Base-by-base conservation (phyloP, 2,329 filamentous ascomycete genomes). In the Beauveria brongniartii region DNA sequence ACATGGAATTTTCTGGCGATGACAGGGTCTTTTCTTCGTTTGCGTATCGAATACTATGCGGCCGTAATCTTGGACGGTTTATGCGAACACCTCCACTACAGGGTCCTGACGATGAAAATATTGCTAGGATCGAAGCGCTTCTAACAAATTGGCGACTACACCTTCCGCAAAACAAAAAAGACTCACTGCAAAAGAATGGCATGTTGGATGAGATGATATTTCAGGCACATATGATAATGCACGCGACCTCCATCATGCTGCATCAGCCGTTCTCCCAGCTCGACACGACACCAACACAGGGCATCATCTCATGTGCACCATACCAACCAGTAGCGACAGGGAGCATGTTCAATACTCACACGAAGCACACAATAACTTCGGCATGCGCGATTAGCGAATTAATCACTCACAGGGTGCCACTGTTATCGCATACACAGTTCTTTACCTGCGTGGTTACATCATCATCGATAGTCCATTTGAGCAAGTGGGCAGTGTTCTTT, bases 151-250 rank as follows among this genome's bases (percentile, higher is more conserved):
- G 91, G 90, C 82, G 85, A 59, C 82, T 93, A 53, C 89, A 94
- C 67, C 78, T 96, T 0, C 92, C 92, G 0, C 78, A 81, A 18
- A 80, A 80, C 16, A 95, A 95, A 74, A 80, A 80, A 60, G 83
- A 90, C 63, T 80, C 90, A 18, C 77, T 95, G 58, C 82, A 85
- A 62, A 82, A 83, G 64, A 84, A 88, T 66, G 87, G 90, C 37
- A 81, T 85, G 58, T 79, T 92, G 12, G 92, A 97, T 70, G 91
- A 96, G 74, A 88, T 96, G 82, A 86, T 96, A 73, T 96, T 96
- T 75, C 91, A 95, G 71, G 92, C 90, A 1, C 88, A 90, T 64
- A 93, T 95, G 84, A 90, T 96, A 67, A 81, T 77, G 37, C 76
- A 84, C 64, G 81, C 81, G 7, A 84, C 81, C 63, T 81, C 86